Percentiles rank a stretch among this genome's conserved stretches.
phyloP scores from a whole-genome alignment of 306 rosid genomes.

The Castanopsis chinensis region DNA sequence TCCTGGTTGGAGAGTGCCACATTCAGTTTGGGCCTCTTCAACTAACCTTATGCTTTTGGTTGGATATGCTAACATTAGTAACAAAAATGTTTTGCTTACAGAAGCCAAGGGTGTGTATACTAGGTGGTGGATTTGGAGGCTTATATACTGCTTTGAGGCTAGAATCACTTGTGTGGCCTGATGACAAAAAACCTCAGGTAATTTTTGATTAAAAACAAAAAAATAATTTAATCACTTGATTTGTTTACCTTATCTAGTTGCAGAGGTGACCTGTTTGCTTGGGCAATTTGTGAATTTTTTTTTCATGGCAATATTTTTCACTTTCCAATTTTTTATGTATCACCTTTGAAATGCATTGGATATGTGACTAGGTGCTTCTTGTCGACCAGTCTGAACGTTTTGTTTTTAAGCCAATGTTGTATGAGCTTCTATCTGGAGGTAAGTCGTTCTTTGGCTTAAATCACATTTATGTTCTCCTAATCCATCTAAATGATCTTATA shows the following conservation, averaged over 20 bases:
- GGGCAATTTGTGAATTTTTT: background rate
- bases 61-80: background rate
- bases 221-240: background rate
- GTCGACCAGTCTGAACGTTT: slow-evolving; percentile 58
- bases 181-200: slow-evolving; percentile 81
- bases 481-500: background rate
- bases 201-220: background rate
- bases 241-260: background rate
- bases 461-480: slow-evolving; percentile 6
- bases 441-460: slow-evolving; percentile 22
- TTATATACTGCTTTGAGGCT: slow-evolving; percentile 89
- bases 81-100: slow-evolving; percentile 24
- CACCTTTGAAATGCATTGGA: slow-evolving; percentile 5
- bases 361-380: slow-evolving; percentile 44
- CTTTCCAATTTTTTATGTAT: background rate
- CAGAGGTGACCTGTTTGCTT: no score
- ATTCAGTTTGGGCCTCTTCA: background rate
- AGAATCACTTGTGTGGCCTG: slow-evolving; percentile 87
- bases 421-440: slow-evolving; percentile 98
- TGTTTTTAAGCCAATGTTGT: slow-evolving; percentile 85
- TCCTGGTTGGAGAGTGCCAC: background rate
- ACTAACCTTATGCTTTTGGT: background rate
- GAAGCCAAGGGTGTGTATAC: slow-evolving; percentile 86
- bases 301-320: background rate
- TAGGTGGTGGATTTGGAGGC: slow-evolving; percentile 99